These are phyloP conservation scores for Melaleuca quinquenervia DNA, from an alignment of 345 rosid genomes.

Conservation along the genomic window DNA sequence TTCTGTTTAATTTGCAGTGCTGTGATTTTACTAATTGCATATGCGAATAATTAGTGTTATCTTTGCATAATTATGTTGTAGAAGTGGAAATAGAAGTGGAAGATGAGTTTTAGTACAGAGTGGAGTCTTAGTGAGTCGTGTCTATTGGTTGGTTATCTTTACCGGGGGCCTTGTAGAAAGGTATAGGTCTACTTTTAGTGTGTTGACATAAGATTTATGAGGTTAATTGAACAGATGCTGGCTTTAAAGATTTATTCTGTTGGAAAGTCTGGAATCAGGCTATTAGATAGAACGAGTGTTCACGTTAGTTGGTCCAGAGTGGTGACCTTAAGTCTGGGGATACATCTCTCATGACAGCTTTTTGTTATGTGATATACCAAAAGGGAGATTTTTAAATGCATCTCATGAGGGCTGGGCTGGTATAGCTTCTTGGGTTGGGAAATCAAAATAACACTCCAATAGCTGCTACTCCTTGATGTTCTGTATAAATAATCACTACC, in stretches of 20 bases:
- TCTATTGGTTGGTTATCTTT: background rate
- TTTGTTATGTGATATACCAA: background rate
- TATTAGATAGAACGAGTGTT: background rate
- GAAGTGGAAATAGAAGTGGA: background rate
- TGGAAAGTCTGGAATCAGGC: background rate
- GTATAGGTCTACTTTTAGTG: background rate
- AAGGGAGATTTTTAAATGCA: background rate
- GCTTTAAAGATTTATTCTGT: background rate
- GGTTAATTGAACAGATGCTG: background rate
- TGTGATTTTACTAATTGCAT: background rate
- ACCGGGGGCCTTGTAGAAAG: background rate
- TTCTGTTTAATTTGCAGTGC: background rate
- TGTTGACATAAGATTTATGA: background rate
- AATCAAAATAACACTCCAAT: background rate
- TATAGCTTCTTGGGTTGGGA: background rate
- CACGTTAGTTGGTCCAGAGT: background rate
- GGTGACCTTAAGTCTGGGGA: background rate
- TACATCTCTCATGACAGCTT: background rate
- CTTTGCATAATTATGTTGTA: background rate
- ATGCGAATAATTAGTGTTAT: background rate
- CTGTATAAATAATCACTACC: background rate
- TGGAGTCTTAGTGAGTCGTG: background rate
- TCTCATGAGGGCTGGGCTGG: background rate
- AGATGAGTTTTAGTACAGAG: background rate
- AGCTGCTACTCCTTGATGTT: background rate